Evolutionary conservation across 192 early-diverging fungal species (phyloP).

Genomic region (Gamsiella multidivaricata): DNA sequence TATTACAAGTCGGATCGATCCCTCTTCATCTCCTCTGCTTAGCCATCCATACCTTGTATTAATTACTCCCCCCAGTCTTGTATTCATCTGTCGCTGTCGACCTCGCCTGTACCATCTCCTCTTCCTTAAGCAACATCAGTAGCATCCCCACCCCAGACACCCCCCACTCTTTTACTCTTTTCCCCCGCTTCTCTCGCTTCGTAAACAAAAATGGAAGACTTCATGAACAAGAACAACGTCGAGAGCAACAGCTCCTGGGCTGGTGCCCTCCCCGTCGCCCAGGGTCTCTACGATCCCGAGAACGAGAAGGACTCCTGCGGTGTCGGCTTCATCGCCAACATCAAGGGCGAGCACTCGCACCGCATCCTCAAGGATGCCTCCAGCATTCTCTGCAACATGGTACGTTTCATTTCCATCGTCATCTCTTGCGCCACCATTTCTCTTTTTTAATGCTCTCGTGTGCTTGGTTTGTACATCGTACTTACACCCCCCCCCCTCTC

Average conservation of each 20-base stretch:
- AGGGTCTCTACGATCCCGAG: constrained; percentile 90
- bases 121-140: background rate
- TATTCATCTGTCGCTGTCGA: constrained; percentile 27
- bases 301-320: constrained; percentile 96
- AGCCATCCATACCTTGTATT: constrained; percentile 24
- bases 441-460: background rate
- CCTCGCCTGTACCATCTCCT: too few species aligned
- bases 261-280: constrained; percentile 82
- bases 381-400: constrained; percentile 96
- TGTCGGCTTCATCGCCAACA: constrained; percentile 96
- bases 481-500: background rate
- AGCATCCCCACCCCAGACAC: too few species aligned
- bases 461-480: too few species aligned
- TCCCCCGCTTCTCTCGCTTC: too few species aligned
- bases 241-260: constrained; percentile 78
- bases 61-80: constrained; percentile 3
- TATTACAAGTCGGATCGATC: constrained; percentile 7
- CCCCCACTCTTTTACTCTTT: constrained; percentile 10
- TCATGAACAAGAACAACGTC: constrained; percentile 54
- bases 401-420: constrained; percentile 11
- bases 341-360: constrained; percentile 87
- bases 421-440: too few species aligned
- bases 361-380: constrained; percentile 91
- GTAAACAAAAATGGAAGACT: constrained; percentile 29
- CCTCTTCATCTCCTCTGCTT: constrained; percentile 6